Evolutionary conservation across 2,329 filamentous ascomycete species (phyloP).

Genomic region (Epichloe uncinata): DNA sequence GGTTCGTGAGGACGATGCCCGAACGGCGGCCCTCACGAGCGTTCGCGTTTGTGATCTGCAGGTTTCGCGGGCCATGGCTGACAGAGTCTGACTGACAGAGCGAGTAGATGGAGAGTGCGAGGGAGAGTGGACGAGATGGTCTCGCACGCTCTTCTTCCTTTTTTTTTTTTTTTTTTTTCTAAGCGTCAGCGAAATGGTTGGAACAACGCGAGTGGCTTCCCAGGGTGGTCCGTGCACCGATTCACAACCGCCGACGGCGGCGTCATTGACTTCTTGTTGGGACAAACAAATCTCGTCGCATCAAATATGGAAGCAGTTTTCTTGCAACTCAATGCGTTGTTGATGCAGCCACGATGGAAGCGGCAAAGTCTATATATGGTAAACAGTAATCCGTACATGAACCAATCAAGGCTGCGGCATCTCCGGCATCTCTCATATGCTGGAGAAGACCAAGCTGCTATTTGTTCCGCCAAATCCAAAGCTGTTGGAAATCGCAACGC

Average conservation of each 20-base stretch:
- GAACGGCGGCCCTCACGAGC: constrained; percentile 22
- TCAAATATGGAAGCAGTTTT: neutral
- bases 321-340: neutral
- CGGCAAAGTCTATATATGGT: too few relatives aligned
- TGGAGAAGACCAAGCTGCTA: constrained; percentile 68
- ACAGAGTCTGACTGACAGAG: neutral
- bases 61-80: constrained; percentile 32
- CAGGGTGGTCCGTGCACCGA: constrained; percentile 1
- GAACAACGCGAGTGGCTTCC: neutral
- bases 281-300: neutral
- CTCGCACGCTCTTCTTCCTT: too few relatives aligned
- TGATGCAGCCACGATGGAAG: too few relatives aligned
- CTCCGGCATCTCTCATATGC: neutral
- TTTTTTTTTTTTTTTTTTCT: neutral
- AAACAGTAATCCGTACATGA: too few relatives aligned
- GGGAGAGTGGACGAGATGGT: too few relatives aligned
- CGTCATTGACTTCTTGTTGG: neutral
- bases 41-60: constrained; percentile 32
- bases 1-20: constrained; percentile 15
- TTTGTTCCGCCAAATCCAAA: constrained; percentile 98
- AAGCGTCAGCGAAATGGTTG: neutral
- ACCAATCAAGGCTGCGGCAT: too few relatives aligned
- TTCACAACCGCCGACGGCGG: neutral
- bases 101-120: too few relatives aligned
- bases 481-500: constrained; percentile 79